Conservation (phyloP, 23 red algal species). For the Gracilaria caudata region DNA sequence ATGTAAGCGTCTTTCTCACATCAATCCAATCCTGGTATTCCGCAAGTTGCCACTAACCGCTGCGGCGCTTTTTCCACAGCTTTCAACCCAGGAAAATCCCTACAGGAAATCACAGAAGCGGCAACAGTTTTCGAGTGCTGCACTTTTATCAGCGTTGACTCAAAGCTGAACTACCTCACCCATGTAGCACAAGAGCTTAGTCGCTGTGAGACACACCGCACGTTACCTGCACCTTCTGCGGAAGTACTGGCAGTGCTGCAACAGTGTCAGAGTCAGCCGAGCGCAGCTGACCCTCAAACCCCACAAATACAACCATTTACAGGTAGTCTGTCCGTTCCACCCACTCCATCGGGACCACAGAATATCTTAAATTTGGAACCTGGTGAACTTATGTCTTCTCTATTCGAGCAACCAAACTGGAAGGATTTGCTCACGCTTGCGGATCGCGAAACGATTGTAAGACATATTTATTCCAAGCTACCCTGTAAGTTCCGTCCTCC, state of each 20-base stretch:
- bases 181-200: background rate
- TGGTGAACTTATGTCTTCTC: background rate
- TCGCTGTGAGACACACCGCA: background rate
- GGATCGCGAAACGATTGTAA: background rate
- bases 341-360: background rate
- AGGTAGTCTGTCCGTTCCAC: slow-evolving; percentile 1
- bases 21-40: background rate
- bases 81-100: background rate
- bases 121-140: background rate
- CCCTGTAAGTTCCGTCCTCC: background rate
- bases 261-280: background rate
- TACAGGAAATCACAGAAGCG: background rate
- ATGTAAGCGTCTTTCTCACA: background rate
- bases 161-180: background rate
- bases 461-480: slow-evolving; percentile 18
- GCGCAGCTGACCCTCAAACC: background rate
- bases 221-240: slow-evolving; percentile 6
- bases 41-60: background rate
- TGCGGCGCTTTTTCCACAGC: background rate
- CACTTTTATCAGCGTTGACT: background rate
- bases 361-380: slow-evolving; percentile 4
- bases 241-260: background rate
- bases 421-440: slow-evolving; percentile 12
- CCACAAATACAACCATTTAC: background rate
- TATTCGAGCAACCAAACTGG: slow-evolving; percentile 27